phyloP scores from a whole-genome alignment of 1,284 basidiomycete species.

The Meripilus lineatus region DNA sequence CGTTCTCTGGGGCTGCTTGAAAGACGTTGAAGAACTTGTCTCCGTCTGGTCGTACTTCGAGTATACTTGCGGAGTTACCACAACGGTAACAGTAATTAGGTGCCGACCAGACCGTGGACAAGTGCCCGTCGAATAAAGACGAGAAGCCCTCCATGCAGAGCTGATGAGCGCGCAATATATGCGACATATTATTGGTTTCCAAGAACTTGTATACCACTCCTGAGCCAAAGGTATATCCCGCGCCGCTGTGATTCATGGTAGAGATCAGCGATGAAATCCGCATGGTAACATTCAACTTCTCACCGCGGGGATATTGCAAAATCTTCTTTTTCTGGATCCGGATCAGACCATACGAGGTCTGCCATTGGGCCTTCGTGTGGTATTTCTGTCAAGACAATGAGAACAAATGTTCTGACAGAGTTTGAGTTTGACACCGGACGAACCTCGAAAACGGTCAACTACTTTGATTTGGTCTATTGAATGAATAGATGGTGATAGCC shows the following conservation, averaged over 20 bases:
- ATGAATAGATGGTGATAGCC: slow-evolving; percentile 95
- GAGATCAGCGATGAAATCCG: slow-evolving; percentile 9
- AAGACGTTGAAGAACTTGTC: slow-evolving; percentile 96
- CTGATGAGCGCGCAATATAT: slow-evolving; percentile 97
- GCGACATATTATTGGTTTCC: slow-evolving; percentile 92
- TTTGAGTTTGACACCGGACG: slow-evolving; percentile 17
- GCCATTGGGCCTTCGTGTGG: slow-evolving; percentile 99
- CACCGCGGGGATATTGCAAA: slow-evolving; percentile 98
- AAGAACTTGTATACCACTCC: slow-evolving; percentile 99
- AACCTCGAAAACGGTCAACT: slow-evolving; percentile 95
- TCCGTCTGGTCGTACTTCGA: slow-evolving; percentile 92
- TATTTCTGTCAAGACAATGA: slow-evolving; percentile 56
- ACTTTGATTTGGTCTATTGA: slow-evolving; percentile 99
- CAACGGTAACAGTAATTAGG: slow-evolving; percentile 99
- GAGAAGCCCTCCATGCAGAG: slow-evolving; percentile 99
- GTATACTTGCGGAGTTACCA: slow-evolving; percentile 94
- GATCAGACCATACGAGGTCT: slow-evolving; percentile 99
- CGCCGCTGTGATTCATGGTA: slow-evolving; percentile 60
- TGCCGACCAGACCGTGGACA: slow-evolving; percentile 98
- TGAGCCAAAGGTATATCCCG: slow-evolving; percentile 98
- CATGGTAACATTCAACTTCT: slow-evolving; percentile 19
- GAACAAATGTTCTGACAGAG: slow-evolving; percentile 1
- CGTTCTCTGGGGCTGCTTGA: slow-evolving; percentile 98
- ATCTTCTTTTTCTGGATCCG: slow-evolving; percentile 98
- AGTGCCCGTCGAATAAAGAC: slow-evolving; percentile 90